Percentiles rank a stretch among this genome's conserved stretches.
Evolutionary conservation across 805 yeast genomes (phyloP).

Genomic region (Hanseniaspora clermontiae): DNA sequence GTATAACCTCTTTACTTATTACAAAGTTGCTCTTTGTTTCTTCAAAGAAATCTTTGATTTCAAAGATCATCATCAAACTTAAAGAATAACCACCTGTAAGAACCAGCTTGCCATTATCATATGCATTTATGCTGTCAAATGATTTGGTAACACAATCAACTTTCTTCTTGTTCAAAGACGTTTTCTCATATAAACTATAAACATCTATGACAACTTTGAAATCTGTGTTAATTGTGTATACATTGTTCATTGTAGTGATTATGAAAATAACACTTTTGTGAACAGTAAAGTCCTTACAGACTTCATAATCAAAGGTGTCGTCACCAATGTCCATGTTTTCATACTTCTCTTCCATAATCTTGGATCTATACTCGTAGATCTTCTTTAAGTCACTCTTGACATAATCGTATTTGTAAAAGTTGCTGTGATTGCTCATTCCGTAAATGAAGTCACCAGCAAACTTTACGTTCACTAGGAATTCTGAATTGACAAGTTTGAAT

Average conservation of each 20-base stretch:
- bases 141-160: background rate
- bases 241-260: slow-evolving; percentile 1
- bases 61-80: background rate
- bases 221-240: slow-evolving; percentile 2
- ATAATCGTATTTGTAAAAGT: background rate
- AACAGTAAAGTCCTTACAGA: background rate
- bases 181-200: slow-evolving; percentile 1
- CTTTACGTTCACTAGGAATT: background rate
- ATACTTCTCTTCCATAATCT: background rate
- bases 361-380: background rate
- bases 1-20: background rate
- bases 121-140: background rate
- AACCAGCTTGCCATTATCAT: background rate
- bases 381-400: background rate
- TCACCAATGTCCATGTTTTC: background rate
- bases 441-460: background rate
- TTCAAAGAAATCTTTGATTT: background rate
- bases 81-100: slow-evolving; percentile 8
- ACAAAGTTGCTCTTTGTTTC: background rate
- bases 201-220: background rate
- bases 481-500: background rate
- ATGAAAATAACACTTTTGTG: background rate
- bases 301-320: background rate
- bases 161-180: background rate
- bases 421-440: background rate